Base-by-base conservation (phyloP, 78 protist species). In the Isochrysis galbana region DNA sequence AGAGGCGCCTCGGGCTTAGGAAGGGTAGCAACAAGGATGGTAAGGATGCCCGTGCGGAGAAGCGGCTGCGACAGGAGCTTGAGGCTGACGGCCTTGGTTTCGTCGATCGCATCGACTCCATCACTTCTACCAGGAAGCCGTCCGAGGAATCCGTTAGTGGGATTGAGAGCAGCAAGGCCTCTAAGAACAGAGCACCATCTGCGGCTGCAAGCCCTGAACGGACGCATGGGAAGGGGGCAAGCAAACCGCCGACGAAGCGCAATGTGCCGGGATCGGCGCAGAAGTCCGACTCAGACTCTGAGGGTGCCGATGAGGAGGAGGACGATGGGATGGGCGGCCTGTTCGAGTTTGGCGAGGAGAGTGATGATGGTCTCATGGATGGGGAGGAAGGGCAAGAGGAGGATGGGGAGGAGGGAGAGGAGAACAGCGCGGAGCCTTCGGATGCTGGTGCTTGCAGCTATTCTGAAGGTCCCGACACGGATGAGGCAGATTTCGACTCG, bases 331-430 rank as follows among this genome's bases (percentile, higher is more conserved):
- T 25, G 39, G 86, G 19, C 47, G 83, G 38, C 46, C 46, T 19
- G 41, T 36, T 7, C 44, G 84, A 36, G 29, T 0, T 21, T 4
- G 46, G 21, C n/a, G 46, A 39, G 29, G 84, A 74, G 45, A n/a
- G 26, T 26, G 84, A 39, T 11, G 84, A 74, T 41, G 45, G 29
- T 5, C 1, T 2, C 29, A 51, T 42, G 45, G 83, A 3, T 7
- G 86, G 41, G 42, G 86, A 77, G n/a, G 86, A 77, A 5, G 86
- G 29, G 10, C 51, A 77, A n/a, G 86, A 41, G 29, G 86, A 77
- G 48, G 86, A 77, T 69, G 23, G 87, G 41, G 87, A 42, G 51
- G 87, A 39, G 83, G 14, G 51, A 0, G 42, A 5, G 51, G 87
- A n/a, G 34, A 36, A 34, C 2, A 41, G 5, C 23, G 42, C 34